phyloP scores from a whole-genome alignment of 352 stramenopile species.

The Phytophthora ramorum region DNA sequence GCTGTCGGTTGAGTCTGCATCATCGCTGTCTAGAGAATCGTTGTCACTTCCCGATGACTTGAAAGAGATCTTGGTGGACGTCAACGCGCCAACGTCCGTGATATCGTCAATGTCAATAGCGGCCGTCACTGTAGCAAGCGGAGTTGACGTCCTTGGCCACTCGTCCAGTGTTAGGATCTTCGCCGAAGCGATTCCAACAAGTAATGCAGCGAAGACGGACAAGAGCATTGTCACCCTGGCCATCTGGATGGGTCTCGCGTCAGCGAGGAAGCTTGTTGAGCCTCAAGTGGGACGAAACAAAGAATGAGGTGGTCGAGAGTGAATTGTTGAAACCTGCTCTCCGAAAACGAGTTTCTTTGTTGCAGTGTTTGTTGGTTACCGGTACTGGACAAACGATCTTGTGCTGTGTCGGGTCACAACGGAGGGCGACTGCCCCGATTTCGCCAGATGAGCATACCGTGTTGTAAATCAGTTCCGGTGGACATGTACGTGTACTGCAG shows the following conservation, averaged over 20 bases:
- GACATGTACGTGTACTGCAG: conserved; percentile 10
- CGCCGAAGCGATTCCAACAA: conserved; percentile 13
- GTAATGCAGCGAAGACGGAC: conserved; percentile 8
- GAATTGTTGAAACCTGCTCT: conserved; percentile 12
- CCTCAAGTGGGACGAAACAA: conserved; percentile 17
- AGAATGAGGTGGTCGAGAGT: conserved; percentile 11
- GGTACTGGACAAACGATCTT: conserved; percentile 1
- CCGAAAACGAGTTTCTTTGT: conserved; percentile 21
- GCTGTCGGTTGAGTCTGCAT: conserved; percentile 8
- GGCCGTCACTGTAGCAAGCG: conserved; percentile 10
- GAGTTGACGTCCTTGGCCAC: conserved; percentile 9
- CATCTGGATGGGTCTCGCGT: conserved; percentile 18
- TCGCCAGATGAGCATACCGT: conserved; percentile 31
- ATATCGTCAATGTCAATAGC: conserved; percentile 7
- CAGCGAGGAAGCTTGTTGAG: conserved; percentile 25
- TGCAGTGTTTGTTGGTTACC: conserved; percentile 1
- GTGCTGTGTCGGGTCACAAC: conserved; percentile 16
- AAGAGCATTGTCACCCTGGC: conserved; percentile 15
- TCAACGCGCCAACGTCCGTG: conserved; percentile 10
- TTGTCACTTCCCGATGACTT: conserved; percentile 2
- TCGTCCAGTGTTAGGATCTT: conserved; percentile 14
- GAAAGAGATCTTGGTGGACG: background rate
- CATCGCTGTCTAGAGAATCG: conserved; percentile 18
- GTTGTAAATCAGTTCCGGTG: conserved; percentile 33
- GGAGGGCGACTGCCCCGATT: conserved; percentile 16